phyloP scores from a whole-genome alignment of 1,284 basidiomycete genomes.

The Somion occarium region DNA sequence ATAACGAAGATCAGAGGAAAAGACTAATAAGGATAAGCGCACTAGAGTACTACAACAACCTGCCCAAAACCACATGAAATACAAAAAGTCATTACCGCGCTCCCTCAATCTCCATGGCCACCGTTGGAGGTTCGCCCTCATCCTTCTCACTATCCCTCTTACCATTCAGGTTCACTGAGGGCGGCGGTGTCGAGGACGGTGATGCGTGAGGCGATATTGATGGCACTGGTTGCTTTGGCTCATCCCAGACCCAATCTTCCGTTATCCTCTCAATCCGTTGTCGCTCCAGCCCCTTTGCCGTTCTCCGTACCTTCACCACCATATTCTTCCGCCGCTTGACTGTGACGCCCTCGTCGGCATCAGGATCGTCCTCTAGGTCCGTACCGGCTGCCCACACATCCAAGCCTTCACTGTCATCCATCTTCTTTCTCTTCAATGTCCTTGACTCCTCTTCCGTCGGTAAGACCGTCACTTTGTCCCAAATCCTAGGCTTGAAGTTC shows the following conservation, averaged over 20 bases:
- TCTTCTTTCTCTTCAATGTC: constrained; percentile 2
- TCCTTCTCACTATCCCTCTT: neutral
- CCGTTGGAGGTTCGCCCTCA: neutral
- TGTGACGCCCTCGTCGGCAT: constrained; percentile 33
- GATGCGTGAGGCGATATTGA: neutral
- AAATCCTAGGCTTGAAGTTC: constrained; percentile 62
- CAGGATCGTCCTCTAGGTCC: constrained; percentile 16
- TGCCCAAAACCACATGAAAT: neutral
- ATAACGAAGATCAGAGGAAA: neutral
- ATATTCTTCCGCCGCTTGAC: constrained; percentile 47
- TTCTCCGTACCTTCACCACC: constrained; percentile 55
- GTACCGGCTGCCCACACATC: constrained; percentile 14
- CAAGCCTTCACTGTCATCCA: constrained; percentile 32
- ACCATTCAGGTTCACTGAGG: neutral
- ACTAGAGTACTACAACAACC: constrained; percentile 4
- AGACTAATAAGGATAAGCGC: neutral
- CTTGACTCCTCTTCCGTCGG: constrained; percentile 34
- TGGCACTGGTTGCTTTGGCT: neutral
- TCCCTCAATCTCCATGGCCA: neutral
- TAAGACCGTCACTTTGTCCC: constrained; percentile 50
- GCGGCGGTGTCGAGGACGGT: too few species aligned
- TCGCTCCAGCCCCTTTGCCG: constrained; percentile 53
- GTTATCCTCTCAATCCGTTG: constrained; percentile 63
- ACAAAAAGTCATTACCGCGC: constrained; percentile 11
- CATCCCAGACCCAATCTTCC: constrained; percentile 61